Percentiles rank a stretch among this genome's conserved stretches.
phyloP scores from a whole-genome alignment of 2,329 filamentous ascomycete genomes.

The Camptophora hylomeconis region DNA sequence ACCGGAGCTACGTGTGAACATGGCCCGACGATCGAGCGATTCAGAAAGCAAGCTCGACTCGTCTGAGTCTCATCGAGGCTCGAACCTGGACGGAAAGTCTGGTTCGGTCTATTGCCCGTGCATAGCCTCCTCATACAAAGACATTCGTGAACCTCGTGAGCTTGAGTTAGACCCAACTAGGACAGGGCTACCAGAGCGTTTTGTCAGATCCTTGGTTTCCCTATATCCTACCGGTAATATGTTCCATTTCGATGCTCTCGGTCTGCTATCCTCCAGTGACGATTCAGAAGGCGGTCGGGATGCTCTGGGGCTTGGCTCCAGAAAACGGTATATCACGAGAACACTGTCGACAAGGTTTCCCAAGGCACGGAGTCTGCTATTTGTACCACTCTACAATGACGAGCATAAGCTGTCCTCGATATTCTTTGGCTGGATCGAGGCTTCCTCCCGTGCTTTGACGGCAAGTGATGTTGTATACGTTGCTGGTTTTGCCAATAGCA shows the following conservation, averaged over 20 bases:
- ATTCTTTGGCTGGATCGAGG: slow-evolving; percentile 3
- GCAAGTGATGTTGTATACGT: slow-evolving; percentile 25
- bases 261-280: slow-evolving; percentile 1
- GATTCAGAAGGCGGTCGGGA: too few relatives aligned
- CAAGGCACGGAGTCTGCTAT: slow-evolving; percentile 1
- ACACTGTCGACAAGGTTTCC: too few relatives aligned
- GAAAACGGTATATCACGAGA: too few relatives aligned
- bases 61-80: too few relatives aligned
- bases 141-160: slow-evolving; percentile 1
- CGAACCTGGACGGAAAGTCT: too few relatives aligned
- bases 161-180: slow-evolving; percentile 1
- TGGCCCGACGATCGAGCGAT: too few relatives aligned
- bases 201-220: not conserved
- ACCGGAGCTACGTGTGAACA: too few relatives aligned
- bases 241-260: slow-evolving; percentile 4
- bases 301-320: too few relatives aligned
- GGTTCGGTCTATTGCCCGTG: too few relatives aligned
- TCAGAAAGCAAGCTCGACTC: not conserved
- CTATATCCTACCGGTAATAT: slow-evolving; percentile 3
- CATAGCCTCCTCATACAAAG: not conserved
- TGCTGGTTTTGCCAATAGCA: slow-evolving; percentile 24
- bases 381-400: slow-evolving; percentile 4
- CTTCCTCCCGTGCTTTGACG: slow-evolving; percentile 3
- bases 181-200: slow-evolving; percentile 1
- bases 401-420: slow-evolving; percentile 2